These are phyloP conservation scores for Schwanniomyces polymorphus DNA, from an alignment of 805 yeast genomes.

Conservation along the genomic window DNA sequence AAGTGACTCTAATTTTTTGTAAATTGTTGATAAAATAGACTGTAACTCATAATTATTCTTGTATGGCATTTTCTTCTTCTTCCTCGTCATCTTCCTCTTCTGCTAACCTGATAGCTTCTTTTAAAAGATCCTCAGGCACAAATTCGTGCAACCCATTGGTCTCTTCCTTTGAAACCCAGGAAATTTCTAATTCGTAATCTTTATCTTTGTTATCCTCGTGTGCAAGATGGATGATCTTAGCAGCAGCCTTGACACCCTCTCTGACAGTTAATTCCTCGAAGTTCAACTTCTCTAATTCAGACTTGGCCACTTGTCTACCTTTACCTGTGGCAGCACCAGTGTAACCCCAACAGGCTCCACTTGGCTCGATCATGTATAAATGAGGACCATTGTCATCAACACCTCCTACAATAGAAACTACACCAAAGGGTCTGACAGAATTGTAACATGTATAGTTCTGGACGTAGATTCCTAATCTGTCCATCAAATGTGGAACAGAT, in stretches of 20 bases:
- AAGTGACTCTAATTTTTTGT: neutral
- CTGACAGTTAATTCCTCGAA: conserved; percentile 63
- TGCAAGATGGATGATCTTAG: conserved; percentile 87
- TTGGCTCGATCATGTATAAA: conserved; percentile 95
- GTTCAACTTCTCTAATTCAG: conserved; percentile 90
- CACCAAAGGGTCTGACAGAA: conserved; percentile 97
- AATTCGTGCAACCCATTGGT: conserved; percentile 79
- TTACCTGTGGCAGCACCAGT: conserved; percentile 97
- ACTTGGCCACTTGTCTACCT: conserved; percentile 97
- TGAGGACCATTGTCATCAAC: conserved; percentile 88
- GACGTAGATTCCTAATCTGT: conserved; percentile 84
- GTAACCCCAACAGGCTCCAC: conserved; percentile 97
- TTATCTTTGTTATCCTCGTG: conserved; percentile 98
- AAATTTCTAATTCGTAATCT: conserved; percentile 91
- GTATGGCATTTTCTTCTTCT: conserved; percentile 36
- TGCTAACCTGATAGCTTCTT: conserved; percentile 83
- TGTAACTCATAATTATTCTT: neutral
- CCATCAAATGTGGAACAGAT: conserved; percentile 78
- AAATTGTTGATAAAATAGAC: neutral
- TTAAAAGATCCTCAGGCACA: conserved; percentile 76
- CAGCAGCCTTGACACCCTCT: conserved; percentile 92
- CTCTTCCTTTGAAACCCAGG: conserved; percentile 79
- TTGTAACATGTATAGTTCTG: conserved; percentile 95
- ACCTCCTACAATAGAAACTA: conserved; percentile 91
- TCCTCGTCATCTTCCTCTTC: conserved; percentile 78